Conservation (phyloP, 495 filamentous ascomycete genomes). For the Podospora pseudocomata region DNA sequence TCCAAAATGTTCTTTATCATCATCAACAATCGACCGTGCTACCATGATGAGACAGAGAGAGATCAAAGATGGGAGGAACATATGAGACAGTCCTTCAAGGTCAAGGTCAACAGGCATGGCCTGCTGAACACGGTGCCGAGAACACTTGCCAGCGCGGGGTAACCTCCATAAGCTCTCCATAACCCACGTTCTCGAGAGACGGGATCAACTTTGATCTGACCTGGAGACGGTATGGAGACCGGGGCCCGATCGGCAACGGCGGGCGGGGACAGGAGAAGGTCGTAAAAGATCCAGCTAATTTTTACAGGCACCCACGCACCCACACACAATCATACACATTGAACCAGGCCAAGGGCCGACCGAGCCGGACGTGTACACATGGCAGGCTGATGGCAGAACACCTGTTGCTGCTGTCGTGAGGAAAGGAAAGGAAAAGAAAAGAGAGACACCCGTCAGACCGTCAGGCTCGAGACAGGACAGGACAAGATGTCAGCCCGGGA, state of each 20-base stretch:
- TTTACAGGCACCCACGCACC: not conserved
- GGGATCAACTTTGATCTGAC: not conserved
- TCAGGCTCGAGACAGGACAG: not conserved
- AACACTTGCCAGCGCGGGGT: conserved; percentile 6
- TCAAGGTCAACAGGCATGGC: not conserved
- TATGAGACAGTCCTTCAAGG: not conserved
- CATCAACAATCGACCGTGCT: not conserved
- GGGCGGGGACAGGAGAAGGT: not conserved
- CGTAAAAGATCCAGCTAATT: not conserved
- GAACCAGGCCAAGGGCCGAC: not conserved
- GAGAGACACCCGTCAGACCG: not conserved
- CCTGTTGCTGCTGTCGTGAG: not conserved
- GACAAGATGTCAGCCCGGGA: not conserved
- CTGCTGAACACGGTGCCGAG: not conserved
- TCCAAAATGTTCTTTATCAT: conserved; percentile 3
- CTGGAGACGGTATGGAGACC: conserved; percentile 4
- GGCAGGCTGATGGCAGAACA: not conserved
- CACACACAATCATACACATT: not conserved
- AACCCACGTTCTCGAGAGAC: not conserved
- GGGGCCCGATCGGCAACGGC: conserved; percentile 4
- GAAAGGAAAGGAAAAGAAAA: not conserved
- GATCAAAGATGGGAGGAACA: not conserved
- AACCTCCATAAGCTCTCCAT: conserved; percentile 2
- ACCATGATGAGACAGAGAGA: not conserved
- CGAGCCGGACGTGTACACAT: not conserved